Base-by-base conservation (phyloP, 2,329 filamentous ascomycete genomes). In the Xylariaceae sp. region DNA sequence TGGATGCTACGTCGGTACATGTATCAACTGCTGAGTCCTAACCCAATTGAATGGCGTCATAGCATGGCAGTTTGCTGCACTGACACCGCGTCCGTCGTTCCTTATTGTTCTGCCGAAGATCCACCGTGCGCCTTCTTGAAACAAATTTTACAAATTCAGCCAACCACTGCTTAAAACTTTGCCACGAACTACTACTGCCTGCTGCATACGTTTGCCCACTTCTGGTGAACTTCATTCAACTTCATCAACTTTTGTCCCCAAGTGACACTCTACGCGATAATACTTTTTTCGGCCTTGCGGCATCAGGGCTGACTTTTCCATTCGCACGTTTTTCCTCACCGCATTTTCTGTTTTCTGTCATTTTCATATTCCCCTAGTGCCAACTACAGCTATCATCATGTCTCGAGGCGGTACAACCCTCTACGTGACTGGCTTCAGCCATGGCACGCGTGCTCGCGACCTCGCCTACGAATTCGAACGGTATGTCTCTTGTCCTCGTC, bases 401-500 rank as follows among this genome's bases (percentile, higher is more conserved):
- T 96, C 93, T 86, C 91, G 92, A 74, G 87, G 90, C 76, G 89
- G 91, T 69, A 96, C 90, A 60, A 98, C 93, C 56, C 90, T 98
- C 68, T 98, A 98, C 82, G 93, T 98, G 78, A 96, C 93, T 73
- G 95, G 95, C 85, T 99, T 99, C 79, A 96, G 93, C 85, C 92
- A 96, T 79, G 92, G 93, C 77, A 97, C 93, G 77, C 91, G 95
- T 83, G 92, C 95, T 77, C 91, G 95, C 87, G 93, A 99, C 84
- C 90, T 98, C 77, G 92, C 93, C 82, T 97, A 96, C 90, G 93
- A 98, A 85, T 98, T 98, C 90, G 93, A 98, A 93, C 92, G 93
- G 91, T 97, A 96, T 87, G 93, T 96, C 84, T 82, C 77, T 80
- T 78, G 79, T 75, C 76, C 74, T 74, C 75, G 73, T 76, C 79